phyloP scores from a whole-genome alignment of 495 filamentous ascomycete species.

The Parmelia sp. region DNA sequence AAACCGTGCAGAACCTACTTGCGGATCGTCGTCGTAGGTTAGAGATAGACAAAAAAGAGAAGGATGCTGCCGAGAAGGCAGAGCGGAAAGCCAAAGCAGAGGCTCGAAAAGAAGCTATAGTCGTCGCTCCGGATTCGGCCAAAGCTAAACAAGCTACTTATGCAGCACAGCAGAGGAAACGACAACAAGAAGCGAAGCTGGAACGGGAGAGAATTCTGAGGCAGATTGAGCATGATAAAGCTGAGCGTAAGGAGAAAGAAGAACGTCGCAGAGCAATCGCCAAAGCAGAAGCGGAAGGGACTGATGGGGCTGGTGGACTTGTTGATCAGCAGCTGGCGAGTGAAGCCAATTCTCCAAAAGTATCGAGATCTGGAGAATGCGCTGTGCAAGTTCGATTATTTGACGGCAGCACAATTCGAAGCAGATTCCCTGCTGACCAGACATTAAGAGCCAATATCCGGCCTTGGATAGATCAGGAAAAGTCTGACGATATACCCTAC shows the following conservation, averaged over 20 bases:
- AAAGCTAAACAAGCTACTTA: constrained; percentile 35
- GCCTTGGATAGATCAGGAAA: constrained; percentile 62
- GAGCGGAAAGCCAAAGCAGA: constrained; percentile 26
- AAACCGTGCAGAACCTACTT: constrained; percentile 23
- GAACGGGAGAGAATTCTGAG: constrained; percentile 56
- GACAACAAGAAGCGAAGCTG: constrained; percentile 48
- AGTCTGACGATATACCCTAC: constrained; percentile 54
- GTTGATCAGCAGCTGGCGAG: constrained; percentile 17
- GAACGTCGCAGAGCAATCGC: constrained; percentile 39
- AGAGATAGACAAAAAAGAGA: constrained; percentile 30
- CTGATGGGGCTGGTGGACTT: constrained; percentile 9
- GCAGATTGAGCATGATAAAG: constrained; percentile 62
- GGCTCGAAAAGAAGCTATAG: constrained; percentile 22
- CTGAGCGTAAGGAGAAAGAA: constrained; percentile 50
- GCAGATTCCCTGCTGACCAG: constrained; percentile 57
- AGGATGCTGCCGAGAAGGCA: constrained; percentile 30
- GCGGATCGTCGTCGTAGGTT: constrained; percentile 27
- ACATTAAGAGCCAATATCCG: constrained; percentile 66
- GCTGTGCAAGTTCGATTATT: constrained; percentile 78
- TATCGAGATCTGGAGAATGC: constrained; percentile 36
- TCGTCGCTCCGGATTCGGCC: constrained; percentile 16
- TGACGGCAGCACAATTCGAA: constrained; percentile 72
- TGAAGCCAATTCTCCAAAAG: constrained; percentile 8
- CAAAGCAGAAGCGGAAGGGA: constrained; percentile 19
- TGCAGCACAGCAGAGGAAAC: constrained; percentile 44